Base-by-base conservation (phyloP, 192 early-diverging fungal species). In the Coemansia sp. region DNA sequence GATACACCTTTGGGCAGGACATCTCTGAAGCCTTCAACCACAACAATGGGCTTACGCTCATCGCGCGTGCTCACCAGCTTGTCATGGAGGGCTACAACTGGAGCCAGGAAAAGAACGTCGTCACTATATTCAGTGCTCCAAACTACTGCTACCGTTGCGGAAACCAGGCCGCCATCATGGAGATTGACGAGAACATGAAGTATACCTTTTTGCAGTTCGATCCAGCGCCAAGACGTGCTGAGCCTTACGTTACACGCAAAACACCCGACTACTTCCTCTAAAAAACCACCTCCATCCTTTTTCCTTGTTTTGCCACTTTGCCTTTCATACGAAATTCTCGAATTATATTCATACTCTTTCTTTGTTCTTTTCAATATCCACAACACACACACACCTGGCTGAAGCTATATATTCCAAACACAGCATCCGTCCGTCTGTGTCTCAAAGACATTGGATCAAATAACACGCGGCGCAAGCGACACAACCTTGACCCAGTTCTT, bases 121-220 rank as follows among this genome's bases (percentile, higher is more conserved):
- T 99, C 14, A 99, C 97, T 23, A 99, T 99, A 61, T 99, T 99
- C 74, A 92, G 89, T 81, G 97, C 97, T 42, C 97, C 97, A 30
- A 99, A 99, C 82, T 99, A 99, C 84, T 97, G 97, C 79, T 99
- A 99, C 87, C 88, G 97, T 44, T 99, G 97, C 69, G 97, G 97
- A 50, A 99, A 99, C 75, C 95, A 98, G 85, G 97, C 97, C 27
- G 97, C 97, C 29, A 99, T 99, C 71, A 98, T 99, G 97, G 97
- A 99, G 75, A 91, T 99, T 68, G 97, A 99, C 72, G 95, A 99
- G 82, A 89, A 97, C 79, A 83, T 99, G 83, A 98, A 98, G 86
- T 97, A 98, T 79, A 96, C 95, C 54, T 99, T 98, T 85, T 79
- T 94, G 45, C 97, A 98, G 79, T 99, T 98, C 64, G 97, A 99